Evolutionary conservation across 2,329 filamentous ascomycete species (phyloP), one percentile per base, ranked within the genome.

Genomic region (Beauveria brongniartii): DNA sequence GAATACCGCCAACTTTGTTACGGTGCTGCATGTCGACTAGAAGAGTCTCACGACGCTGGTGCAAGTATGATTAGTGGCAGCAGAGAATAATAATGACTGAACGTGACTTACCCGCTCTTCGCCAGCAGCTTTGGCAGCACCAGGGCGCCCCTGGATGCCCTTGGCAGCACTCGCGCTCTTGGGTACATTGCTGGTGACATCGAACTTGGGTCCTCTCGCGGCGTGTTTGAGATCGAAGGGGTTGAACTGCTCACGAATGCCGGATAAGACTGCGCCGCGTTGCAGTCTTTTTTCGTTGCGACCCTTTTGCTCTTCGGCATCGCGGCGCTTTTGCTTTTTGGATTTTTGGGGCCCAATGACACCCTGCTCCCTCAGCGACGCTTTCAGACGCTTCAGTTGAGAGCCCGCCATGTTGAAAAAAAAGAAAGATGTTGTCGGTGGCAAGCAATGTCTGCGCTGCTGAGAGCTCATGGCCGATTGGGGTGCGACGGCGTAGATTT

Each of bases 241-340:
- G 73, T 99, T 99, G 83, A 97, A 97, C 67, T 92, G 89, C 70
- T 97, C 92, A 70, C 94, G 89, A 72, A 99, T 97, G 61, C 84
- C 85, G 67, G 90, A 86, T 64, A 99, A 81, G 18, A 92, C 90
- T 61, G 86, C 87, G 69, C 88, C 84, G 70, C 89, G 85, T 72
- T 91, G 85, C 28, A 91, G 82, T 63, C 90, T 87, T 74, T 91
- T 90, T 69, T 93, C 87, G 67, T 76, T 78, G 64, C 82, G 84
- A 64, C 81, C 82, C 61, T 83, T 85, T 56, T 82, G 83, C 74
- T 85, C 85, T 73, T 87, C 86, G 59, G 81, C 84, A 69, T 83
- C 82, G 70, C 89, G 86, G 69, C 90, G 90, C 73, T 90, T 92
- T 73, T 96, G 90, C 76, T 97, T 97, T 71, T 97, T 97, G 9